Evolutionary conservation across 2,329 filamentous ascomycete species (phyloP), one percentile per base, ranked within the genome.

Genomic region (Ceratocystis ficicola): DNA sequence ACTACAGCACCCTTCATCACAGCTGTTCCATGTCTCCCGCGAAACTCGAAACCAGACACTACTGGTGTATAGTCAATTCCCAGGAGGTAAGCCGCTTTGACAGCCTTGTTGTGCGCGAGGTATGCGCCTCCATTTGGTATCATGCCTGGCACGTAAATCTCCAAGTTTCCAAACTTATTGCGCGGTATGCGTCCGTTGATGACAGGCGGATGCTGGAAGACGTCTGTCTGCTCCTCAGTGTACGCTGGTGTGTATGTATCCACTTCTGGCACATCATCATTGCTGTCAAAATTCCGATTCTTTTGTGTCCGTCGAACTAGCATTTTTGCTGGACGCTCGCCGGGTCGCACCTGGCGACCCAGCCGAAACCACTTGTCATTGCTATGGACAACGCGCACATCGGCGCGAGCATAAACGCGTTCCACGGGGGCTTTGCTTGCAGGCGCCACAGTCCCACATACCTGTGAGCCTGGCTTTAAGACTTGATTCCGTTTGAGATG

Each of bases 131-230:
- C 93, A 50, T 77, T 76, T 0, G 94, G 94, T 0, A 97, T 80
- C 94, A 99, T 97, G 68, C 85, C 90, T 0, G 90, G 86, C 10
- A 96, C 91, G 73, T 93, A 97, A 48, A 95, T 83, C 72, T 97
- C 94, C 67, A 97, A 86, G 72, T 99, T 99, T 10, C 91, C 91
- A 74, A 90, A 99, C 20, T 87, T 86, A 73, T 99, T 99, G 76
- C 90, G 93, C 0, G 94, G 93, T 1, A 97, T 82, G 12, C 80
- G 79, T 0, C 91, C 92, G 63, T 85, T 77, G 2, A 88, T 78
- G 1, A 97, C 86, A 0, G 90, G 86, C 0, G 90, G 88, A 0
- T 93, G 83, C 12, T 83, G 76, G 74, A 95, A 97, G 0, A 86
- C 68, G 15, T 87, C 82, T 0, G 93, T 90, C 72, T 90, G 85